phyloP scores from a whole-genome alignment of 495 filamentous ascomycete genomes.

The Penicillium chermesinum region DNA sequence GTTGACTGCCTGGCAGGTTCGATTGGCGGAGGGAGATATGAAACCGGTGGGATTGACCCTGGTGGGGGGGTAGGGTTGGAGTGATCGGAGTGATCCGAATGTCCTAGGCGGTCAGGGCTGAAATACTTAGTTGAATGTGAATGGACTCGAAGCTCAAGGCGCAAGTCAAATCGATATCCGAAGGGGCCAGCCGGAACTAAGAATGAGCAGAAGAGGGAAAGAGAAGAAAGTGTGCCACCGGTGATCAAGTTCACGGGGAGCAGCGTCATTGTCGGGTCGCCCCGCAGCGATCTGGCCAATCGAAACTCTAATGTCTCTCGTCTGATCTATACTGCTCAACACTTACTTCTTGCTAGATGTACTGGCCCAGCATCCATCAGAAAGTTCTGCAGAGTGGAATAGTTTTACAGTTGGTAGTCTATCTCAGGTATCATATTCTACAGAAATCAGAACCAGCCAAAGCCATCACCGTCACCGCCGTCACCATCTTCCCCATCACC shows the following conservation, averaged over 20 bases:
- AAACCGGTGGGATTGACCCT: background rate
- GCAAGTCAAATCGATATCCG: too few species aligned
- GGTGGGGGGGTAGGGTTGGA: background rate
- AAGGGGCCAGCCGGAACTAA: too few species aligned
- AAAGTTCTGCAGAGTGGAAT: background rate
- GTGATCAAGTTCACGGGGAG: conserved; percentile 5
- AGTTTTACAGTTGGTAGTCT: background rate
- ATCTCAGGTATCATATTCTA: conserved; percentile 15
- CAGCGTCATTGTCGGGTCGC: conserved; percentile 7
- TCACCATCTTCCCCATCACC: conserved; percentile 21
- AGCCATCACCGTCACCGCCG: conserved; percentile 35
- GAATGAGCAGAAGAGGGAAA: background rate
- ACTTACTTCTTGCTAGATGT: too few species aligned
- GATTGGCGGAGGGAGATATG: background rate
- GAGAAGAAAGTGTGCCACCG: background rate
- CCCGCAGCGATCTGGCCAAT: conserved; percentile 11
- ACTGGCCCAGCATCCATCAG: too few species aligned
- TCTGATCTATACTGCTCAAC: too few species aligned
- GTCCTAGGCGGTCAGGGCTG: too few species aligned
- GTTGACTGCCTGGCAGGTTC: conserved; percentile 1
- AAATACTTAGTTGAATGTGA: too few species aligned
- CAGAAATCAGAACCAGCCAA: conserved; percentile 29
- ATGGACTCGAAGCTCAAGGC: too few species aligned
- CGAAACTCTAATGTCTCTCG: too few species aligned
- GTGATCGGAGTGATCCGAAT: too few species aligned